These are phyloP conservation scores for Macrophomina pseudophaseolina DNA, from an alignment of 2,329 filamentous ascomycete genomes.

Conservation along the genomic window DNA sequence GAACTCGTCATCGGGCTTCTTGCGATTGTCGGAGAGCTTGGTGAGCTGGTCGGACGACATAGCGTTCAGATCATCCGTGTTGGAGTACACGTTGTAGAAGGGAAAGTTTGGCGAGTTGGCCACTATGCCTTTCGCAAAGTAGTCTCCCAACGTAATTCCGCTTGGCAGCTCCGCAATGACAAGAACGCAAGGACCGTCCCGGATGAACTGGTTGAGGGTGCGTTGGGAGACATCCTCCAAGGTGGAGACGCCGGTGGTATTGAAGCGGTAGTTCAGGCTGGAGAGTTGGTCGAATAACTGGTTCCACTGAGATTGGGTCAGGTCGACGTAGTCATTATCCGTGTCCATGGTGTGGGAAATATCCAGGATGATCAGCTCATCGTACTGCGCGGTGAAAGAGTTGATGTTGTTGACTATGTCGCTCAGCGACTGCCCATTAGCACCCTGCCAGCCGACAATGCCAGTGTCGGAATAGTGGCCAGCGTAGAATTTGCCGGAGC, in stretches of 20 bases:
- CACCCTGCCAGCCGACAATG: slow-evolving; percentile 48
- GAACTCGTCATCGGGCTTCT: slow-evolving; percentile 40
- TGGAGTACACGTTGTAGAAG: slow-evolving; percentile 42
- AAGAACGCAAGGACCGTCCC: slow-evolving; percentile 41
- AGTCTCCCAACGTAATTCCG: slow-evolving; percentile 36
- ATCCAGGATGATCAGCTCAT: slow-evolving; percentile 55
- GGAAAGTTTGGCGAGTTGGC: slow-evolving; percentile 38
- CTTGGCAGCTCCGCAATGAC: slow-evolving; percentile 41
- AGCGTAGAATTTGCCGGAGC: slow-evolving; percentile 48
- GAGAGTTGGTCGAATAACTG: slow-evolving; percentile 51
- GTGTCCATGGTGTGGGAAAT: slow-evolving; percentile 54
- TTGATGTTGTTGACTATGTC: slow-evolving; percentile 54
- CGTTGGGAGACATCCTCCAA: slow-evolving; percentile 39
- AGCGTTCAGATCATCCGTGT: slow-evolving; percentile 37
- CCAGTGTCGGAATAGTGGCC: slow-evolving; percentile 49
- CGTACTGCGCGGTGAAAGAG: slow-evolving; percentile 50
- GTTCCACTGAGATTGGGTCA: slow-evolving; percentile 48
- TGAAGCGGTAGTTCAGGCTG: slow-evolving; percentile 49
- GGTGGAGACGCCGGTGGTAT: slow-evolving; percentile 34
- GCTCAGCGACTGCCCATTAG: slow-evolving; percentile 52
- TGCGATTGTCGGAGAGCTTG: slow-evolving; percentile 41
- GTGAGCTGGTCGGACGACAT: slow-evolving; percentile 47
- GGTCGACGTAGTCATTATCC: slow-evolving; percentile 44
- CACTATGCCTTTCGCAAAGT: slow-evolving; percentile 44
- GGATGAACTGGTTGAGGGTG: slow-evolving; percentile 45